Evolutionary conservation across 345 rosid genomes (phyloP), one percentile per base, ranked within the genome.

Genomic region (Lepidium sativum): DNA sequence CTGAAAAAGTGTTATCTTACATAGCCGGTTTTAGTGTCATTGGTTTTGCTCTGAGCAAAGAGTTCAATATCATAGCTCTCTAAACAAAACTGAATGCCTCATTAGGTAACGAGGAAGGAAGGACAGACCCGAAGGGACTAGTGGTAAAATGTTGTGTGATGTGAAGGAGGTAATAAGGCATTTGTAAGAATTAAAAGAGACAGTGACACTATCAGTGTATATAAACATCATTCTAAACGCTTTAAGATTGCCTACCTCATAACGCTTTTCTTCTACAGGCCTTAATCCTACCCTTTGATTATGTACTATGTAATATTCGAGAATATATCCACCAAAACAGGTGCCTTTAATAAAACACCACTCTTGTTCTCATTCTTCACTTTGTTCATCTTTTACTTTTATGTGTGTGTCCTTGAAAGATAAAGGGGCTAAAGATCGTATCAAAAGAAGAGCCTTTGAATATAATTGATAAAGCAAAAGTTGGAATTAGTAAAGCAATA

Each of bases 41-140:
- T 2, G 6, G 29, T 34, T 37, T 21, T 13, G 33, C 17, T 56
- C 61, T 40, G 25, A 15, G 27, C 13, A 60, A 32, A 41, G 48
- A 57, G 11, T 11, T 20, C 2, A 0, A 3, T n/a, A 27, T 33
- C 15, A 0, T 34, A 34, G 10, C 14, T 35, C 9, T 18, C 18
- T 40, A 32, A 60, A 0, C 0, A 1, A 29, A 51, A 21, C 11
- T 0, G 2, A 69, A 51, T 52, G 38, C 61, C 1, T 61, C 10
- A 40, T 57, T 83, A 88, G 98, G 96, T 67, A 86, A 75, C 52
- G 98, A 91, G 66, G 98, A 91, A 39, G 81, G 76, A 13, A 83
- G 95, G 76, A 70, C 82, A 60, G 96, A 91, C 66, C 96, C 86
- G 35, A 88, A 88, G 79, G 95, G 89, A 57, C 57, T 82, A 27